phyloP scores from a whole-genome alignment of 2,329 filamentous ascomycete species.

The Aspergillus vadensis region DNA sequence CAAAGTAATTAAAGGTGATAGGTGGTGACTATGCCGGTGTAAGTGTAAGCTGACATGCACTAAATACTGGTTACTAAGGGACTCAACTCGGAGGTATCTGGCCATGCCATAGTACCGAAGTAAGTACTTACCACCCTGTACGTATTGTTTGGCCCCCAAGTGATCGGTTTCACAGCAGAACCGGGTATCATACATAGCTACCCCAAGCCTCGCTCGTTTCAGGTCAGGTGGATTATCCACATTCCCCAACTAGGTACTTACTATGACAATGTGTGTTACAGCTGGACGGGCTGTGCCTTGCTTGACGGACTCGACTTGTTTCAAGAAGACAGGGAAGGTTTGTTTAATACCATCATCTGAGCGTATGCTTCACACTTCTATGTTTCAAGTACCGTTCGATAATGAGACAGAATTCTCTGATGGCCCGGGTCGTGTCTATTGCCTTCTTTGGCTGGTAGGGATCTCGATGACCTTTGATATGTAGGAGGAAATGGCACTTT shows the following conservation, averaged over 20 bases:
- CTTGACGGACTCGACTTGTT: neutral
- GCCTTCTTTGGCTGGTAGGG: neutral
- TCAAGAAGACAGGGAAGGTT: neutral
- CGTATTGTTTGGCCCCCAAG: neutral
- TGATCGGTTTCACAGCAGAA: neutral
- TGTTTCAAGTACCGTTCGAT: neutral
- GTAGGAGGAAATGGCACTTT: neutral
- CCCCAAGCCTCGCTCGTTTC: neutral
- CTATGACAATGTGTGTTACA: neutral
- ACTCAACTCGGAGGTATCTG: neutral
- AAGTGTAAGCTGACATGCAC: no score
- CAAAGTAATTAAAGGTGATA: no score
- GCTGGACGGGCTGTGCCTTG: neutral
- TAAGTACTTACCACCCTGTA: no score
- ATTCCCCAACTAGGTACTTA: no score
- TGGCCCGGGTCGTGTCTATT: neutral
- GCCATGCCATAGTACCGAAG: neutral
- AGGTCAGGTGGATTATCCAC: neutral
- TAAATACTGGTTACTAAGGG: no score
- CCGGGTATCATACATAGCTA: neutral
- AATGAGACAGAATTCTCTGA: neutral
- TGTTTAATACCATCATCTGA: no score
- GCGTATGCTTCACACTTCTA: neutral
- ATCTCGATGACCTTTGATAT: neutral
- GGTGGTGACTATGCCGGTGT: no score